Percentiles rank a stretch among this genome's conserved stretches.
phyloP scores from a whole-genome alignment of 2,329 filamentous ascomycete species.

The Dothistroma septosporum region DNA sequence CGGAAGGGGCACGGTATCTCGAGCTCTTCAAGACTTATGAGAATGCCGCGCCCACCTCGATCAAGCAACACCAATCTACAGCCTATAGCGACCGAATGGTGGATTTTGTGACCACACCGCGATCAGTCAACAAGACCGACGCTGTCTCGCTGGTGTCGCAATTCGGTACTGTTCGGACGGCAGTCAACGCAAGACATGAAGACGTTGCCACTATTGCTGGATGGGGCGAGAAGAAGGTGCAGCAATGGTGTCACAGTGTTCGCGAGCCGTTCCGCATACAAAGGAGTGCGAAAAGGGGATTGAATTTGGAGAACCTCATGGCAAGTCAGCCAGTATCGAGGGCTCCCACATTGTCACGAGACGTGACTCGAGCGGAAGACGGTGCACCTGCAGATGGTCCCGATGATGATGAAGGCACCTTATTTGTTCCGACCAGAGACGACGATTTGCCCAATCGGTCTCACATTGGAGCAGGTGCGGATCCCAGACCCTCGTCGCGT shows the following conservation, averaged over 20 bases:
- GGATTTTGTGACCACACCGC: conserved; percentile 86
- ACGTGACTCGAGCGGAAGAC: conserved; percentile 25
- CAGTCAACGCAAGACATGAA: conserved; percentile 82
- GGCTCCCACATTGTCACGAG: conserved; percentile 26
- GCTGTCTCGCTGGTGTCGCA: conserved; percentile 84
- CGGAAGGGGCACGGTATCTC: conserved; percentile 88
- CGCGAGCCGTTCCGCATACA: conserved; percentile 78
- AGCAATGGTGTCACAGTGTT: conserved; percentile 75
- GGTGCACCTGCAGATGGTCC: background rate
- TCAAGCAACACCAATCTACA: conserved; percentile 77
- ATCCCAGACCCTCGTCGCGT: conserved; percentile 35
- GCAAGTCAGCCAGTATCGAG: conserved; percentile 26
- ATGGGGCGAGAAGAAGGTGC: conserved; percentile 94
- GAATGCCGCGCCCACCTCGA: conserved; percentile 74
- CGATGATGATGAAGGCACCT: background rate
- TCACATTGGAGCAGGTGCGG: conserved; percentile 35
- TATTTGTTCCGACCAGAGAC: background rate
- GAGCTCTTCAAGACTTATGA: conserved; percentile 95
- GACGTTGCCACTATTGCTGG: conserved; percentile 80
- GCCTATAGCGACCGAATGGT: conserved; percentile 82
- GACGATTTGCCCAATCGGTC: conserved; percentile 12
- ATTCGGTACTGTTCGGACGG: conserved; percentile 83
- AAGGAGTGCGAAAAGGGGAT: conserved; percentile 59
- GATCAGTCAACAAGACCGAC: conserved; percentile 91
- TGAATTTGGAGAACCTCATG: conserved; percentile 34